Evolutionary conservation across 2,329 filamentous ascomycete species (phyloP).

Genomic region (Penicillium sp.): DNA sequence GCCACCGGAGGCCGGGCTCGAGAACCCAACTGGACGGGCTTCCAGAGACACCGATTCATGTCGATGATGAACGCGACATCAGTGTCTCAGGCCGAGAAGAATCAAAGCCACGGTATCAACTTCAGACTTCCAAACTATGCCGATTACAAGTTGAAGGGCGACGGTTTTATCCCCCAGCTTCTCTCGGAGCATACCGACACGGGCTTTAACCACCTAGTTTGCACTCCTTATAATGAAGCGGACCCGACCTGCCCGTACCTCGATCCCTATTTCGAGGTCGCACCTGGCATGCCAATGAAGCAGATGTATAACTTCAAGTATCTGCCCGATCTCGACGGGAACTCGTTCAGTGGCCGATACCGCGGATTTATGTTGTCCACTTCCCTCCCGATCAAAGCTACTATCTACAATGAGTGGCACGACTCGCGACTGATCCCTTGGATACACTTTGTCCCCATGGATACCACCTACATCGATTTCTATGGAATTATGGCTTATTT

Average conservation of each 20-base stretch:
- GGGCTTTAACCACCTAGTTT: slow-evolving; percentile 47
- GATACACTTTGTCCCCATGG: slow-evolving; percentile 80
- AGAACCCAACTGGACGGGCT: slow-evolving; percentile 64
- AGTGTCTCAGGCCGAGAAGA: slow-evolving; percentile 51
- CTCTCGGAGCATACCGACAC: slow-evolving; percentile 42
- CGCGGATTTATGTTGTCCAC: slow-evolving; percentile 66
- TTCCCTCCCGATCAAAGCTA: slow-evolving; percentile 72
- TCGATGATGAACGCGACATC: slow-evolving; percentile 69
- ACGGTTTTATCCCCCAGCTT: slow-evolving; percentile 42
- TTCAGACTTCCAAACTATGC: slow-evolving; percentile 38
- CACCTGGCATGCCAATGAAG: slow-evolving; percentile 29
- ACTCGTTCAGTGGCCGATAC: slow-evolving; percentile 68
- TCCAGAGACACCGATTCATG: slow-evolving; percentile 74
- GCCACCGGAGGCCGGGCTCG: slow-evolving; percentile 51
- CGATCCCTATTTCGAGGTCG: slow-evolving; percentile 41
- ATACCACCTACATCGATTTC: slow-evolving; percentile 69
- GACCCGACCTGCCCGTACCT: slow-evolving; percentile 50
- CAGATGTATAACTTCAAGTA: slow-evolving; percentile 61
- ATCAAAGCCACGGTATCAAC: slow-evolving; percentile 31
- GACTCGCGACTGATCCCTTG: slow-evolving; percentile 71
- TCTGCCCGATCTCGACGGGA: slow-evolving; percentile 74
- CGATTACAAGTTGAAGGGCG: slow-evolving; percentile 43
- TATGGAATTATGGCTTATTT: slow-evolving; percentile 76
- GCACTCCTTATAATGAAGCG: slow-evolving; percentile 37
- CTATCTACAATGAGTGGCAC: slow-evolving; percentile 79